Base-by-base conservation (phyloP, 1,284 basidiomycete species). In the Trametes polyzona region DNA sequence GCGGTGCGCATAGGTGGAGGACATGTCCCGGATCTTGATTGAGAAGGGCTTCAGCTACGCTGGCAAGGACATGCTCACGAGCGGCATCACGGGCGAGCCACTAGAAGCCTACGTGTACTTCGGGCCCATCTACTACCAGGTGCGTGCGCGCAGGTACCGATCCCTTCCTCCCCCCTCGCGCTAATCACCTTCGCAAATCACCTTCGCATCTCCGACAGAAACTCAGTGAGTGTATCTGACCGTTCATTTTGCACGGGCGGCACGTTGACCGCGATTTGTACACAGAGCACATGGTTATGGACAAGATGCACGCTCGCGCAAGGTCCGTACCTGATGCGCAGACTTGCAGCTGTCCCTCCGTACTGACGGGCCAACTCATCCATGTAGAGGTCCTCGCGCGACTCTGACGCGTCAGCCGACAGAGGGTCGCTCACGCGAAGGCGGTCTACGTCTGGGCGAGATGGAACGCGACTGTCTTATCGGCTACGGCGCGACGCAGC, bases 301-400 rank as follows among this genome's bases (percentile, higher is more conserved):
- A 98, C 79, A 99, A 99, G 82, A 99, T 99, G 97, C 97, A 99
- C 69, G 97, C 97, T 63, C 89, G 97, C 61, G 95, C 96, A 46
- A 90, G 93, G 92, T 89, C 71, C 63, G 79, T 58, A n/a, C 50
- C 48, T 59, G 16, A 30, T n/a, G n/a, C n/a, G n/a, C n/a, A n/a
- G n/a, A n/a, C n/a, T n/a, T n/a, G n/a, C n/a, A n/a, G n/a, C n/a
- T n/a, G n/a, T n/a, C n/a, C n/a, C n/a, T n/a, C n/a, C n/a, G n/a
- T 49, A 44, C 44, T 39, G 52, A 55, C 37, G 39, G 11, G 32
- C 21, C 29, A 21, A 12, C 23, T 19, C 23, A 27, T 47, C 19
- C 35, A 9, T 30, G 58, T 72, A 93, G 93, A 65, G 97, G 97
- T 21, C 97, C 97, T 36, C 88, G 96, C 66, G 97, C 97, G 5